Conservation (phyloP, 345 rosid genomes). For the Nasturtium officinale region DNA sequence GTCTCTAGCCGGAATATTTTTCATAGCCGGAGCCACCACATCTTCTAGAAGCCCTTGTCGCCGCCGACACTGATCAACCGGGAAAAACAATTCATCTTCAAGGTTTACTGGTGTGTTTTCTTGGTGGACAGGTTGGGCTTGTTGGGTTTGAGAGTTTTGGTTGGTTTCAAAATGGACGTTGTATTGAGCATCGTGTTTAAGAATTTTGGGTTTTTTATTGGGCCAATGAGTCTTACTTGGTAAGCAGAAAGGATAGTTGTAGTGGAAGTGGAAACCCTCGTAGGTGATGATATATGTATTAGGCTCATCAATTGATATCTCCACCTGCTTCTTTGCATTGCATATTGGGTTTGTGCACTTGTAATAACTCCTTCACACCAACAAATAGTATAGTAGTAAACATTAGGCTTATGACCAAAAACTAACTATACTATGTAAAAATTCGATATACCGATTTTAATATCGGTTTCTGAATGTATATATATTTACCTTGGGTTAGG, state of each 20-base stretch:
- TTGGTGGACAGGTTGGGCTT: background rate
- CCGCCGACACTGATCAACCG: constrained; percentile 18
- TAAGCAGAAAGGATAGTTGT: constrained; percentile 53
- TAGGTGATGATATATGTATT: constrained; percentile 74
- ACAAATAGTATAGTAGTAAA: background rate
- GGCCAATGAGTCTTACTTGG: constrained; percentile 30
- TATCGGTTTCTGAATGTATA: background rate
- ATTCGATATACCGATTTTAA: background rate
- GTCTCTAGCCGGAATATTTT: constrained; percentile 44
- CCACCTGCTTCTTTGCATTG: constrained; percentile 86
- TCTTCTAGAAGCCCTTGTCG: constrained; percentile 73
- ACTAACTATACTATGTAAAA: background rate
- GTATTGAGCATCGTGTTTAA: constrained; percentile 19
- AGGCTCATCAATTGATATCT: constrained; percentile 65
- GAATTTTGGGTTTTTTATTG: constrained; percentile 52
- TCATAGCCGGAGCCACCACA: constrained; percentile 64
- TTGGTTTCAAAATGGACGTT: constrained; percentile 5
- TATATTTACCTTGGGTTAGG: constrained; percentile 72
- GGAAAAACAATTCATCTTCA: constrained; percentile 13
- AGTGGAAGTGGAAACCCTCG: constrained; percentile 87
- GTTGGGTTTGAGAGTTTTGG: background rate
- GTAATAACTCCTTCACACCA: constrained; percentile 71
- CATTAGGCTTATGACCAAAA: constrained; percentile 6
- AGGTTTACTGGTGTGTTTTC: constrained; percentile 18
- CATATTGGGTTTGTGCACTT: constrained; percentile 84